A percentile compares a stretch with the other conserved stretches of the same genome.
Evolutionary conservation across 495 filamentous ascomycete genomes (phyloP).

Genomic region (Tetracladium setigerum): DNA sequence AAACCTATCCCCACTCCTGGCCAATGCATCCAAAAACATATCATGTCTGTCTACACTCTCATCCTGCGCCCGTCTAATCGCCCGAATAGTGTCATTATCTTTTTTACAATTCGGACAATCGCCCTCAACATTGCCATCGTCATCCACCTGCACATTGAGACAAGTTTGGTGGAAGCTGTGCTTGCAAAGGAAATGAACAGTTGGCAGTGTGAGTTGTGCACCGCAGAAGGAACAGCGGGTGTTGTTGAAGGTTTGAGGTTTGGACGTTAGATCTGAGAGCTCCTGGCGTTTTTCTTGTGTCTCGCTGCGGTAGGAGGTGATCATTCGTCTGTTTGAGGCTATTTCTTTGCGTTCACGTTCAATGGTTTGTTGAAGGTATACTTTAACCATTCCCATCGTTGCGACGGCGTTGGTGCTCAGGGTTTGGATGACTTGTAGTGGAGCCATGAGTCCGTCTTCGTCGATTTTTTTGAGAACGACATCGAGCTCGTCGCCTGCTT

Average conservation of each 20-base stretch:
- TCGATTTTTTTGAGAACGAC: conserved; percentile 80
- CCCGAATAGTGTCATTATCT: conserved; percentile 77
- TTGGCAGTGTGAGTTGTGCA: conserved; percentile 69
- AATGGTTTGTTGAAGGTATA: conserved; percentile 82
- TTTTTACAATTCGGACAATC: conserved; percentile 82
- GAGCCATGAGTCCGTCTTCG: conserved; percentile 86
- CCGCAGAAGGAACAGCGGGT: conserved; percentile 79
- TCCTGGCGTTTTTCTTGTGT: conserved; percentile 73
- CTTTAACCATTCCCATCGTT: conserved; percentile 95
- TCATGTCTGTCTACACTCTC: conserved; percentile 87
- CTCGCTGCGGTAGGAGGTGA: conserved; percentile 77
- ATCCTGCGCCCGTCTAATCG: conserved; percentile 77
- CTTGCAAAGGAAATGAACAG: conserved; percentile 92
- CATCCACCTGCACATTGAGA: conserved; percentile 32
- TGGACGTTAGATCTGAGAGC: conserved; percentile 62
- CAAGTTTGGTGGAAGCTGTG: conserved; percentile 93
- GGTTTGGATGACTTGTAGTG: conserved; percentile 92
- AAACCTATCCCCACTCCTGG: conserved; percentile 76
- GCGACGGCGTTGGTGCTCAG: conserved; percentile 78
- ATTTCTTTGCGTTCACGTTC: conserved; percentile 84
- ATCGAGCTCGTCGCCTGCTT: conserved; percentile 80
- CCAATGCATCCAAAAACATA: conserved; percentile 74
- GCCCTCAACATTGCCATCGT: conserved; percentile 47
- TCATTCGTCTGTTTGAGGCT: conserved; percentile 69
- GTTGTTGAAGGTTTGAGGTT: conserved; percentile 84